Conservation (phyloP, 768 basidiomycete genomes). For the Lyophyllum atratum region DNA sequence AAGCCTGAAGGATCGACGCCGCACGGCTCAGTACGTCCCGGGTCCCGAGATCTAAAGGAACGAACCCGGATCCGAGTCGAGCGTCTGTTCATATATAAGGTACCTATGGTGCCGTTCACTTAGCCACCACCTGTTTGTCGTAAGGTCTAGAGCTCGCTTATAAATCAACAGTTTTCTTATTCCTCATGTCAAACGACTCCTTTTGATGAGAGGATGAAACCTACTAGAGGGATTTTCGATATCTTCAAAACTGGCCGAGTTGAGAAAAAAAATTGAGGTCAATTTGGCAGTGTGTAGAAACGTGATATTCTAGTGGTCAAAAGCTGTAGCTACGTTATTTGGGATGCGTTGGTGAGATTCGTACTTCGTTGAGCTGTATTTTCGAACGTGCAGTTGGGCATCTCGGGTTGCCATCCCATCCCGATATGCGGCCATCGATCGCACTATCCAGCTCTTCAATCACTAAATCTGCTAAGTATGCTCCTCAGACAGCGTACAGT, state of each 20-base stretch:
- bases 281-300: neutral
- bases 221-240: neutral
- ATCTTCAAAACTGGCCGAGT: neutral
- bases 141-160: neutral
- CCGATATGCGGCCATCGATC: conserved; percentile 36
- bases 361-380: conserved; percentile 32
- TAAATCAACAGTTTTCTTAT: neutral
- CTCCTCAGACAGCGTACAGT: too few species aligned
- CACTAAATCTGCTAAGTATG: too few species aligned
- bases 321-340: neutral
- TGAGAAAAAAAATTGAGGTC: neutral
- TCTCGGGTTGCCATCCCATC: conserved; percentile 24
- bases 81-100: neutral
- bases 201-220: neutral
- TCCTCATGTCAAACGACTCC: neutral
- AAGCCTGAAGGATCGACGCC: too few species aligned
- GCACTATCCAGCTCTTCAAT: too few species aligned
- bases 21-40: too few species aligned
- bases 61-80: too few species aligned
- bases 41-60: too few species aligned
- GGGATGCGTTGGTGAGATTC: conserved; percentile 26
- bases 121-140: neutral
- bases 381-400: conserved; percentile 30
- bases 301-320: neutral
- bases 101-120: neutral